Percentiles rank a stretch among this genome's conserved stretches.
phyloP scores from a whole-genome alignment of 2,329 filamentous ascomycete genomes.

The Tolypocladium ovalisporum region DNA sequence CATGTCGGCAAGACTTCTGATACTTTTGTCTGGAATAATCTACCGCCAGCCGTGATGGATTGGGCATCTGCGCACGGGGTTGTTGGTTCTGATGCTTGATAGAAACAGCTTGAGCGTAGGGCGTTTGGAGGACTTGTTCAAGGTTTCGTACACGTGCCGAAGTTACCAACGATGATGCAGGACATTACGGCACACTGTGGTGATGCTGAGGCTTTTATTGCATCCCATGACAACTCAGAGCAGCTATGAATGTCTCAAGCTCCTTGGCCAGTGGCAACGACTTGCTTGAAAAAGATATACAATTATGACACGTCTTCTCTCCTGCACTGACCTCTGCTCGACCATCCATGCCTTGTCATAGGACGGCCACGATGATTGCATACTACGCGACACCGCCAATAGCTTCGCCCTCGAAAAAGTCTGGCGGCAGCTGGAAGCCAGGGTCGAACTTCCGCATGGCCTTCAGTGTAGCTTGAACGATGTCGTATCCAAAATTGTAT shows the following conservation, averaged over 20 bases:
- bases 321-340: neutral
- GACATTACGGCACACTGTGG: neutral
- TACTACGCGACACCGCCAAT: neutral
- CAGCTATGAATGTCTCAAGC: no score
- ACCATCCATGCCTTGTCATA: no score
- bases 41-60: neutral
- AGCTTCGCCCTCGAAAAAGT: slow-evolving; percentile 11
- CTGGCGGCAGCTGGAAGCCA: slow-evolving; percentile 6
- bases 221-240: neutral
- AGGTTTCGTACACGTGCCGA: neutral
- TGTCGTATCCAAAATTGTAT: slow-evolving; percentile 11
- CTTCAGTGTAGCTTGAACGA: slow-evolving; percentile 6
- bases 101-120: neutral
- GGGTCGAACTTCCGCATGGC: slow-evolving; percentile 10
- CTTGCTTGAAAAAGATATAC: neutral
- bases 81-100: neutral
- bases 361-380: no score
- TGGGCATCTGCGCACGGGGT: neutral
- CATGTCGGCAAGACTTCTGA: neutral
- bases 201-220: neutral
- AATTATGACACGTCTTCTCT: neutral
- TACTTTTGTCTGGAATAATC: neutral
- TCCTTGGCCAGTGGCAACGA: neutral
- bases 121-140: neutral
- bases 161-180: neutral